Evolutionary conservation across 2,329 filamentous ascomycete species (phyloP).

Genomic region (Grosmannia serpens): DNA sequence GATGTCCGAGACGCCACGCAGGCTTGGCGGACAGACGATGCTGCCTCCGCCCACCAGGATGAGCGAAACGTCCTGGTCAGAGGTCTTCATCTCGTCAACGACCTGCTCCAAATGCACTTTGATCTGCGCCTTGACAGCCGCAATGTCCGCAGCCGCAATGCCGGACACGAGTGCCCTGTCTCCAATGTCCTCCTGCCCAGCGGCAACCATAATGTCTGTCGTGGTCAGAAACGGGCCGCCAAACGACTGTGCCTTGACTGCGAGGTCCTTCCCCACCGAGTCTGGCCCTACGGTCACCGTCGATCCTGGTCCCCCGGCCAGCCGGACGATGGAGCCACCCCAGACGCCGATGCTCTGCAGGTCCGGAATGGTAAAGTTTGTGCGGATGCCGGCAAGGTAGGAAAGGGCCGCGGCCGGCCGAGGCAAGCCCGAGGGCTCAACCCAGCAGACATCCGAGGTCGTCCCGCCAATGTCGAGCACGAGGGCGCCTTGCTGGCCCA

Average conservation of each 20-base stretch:
- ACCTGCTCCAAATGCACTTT: slow-evolving; percentile 41
- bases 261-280: slow-evolving; percentile 15
- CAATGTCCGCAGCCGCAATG: background rate
- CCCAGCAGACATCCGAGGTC: slow-evolving; percentile 49
- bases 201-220: slow-evolving; percentile 10
- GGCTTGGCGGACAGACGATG: slow-evolving; percentile 40
- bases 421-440: slow-evolving; percentile 51
- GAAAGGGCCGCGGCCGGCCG: slow-evolving; percentile 50
- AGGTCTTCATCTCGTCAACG: slow-evolving; percentile 51
- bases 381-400: slow-evolving; percentile 48
- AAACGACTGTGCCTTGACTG: slow-evolving; percentile 12
- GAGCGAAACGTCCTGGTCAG: slow-evolving; percentile 45
- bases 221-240: slow-evolving; percentile 14
- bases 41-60: slow-evolving; percentile 53
- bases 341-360: slow-evolving; percentile 48
- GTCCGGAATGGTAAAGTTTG: slow-evolving; percentile 46
- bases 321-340: slow-evolving; percentile 39
- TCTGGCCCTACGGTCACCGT: slow-evolving; percentile 12
- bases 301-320: background rate
- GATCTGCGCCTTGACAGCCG: slow-evolving; percentile 26
- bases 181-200: slow-evolving; percentile 13
- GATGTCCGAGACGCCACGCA: slow-evolving; percentile 43
- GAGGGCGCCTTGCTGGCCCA: background rate
- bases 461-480: slow-evolving; percentile 53
- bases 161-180: slow-evolving; percentile 19